These are phyloP conservation scores for Colletotrichum tofieldiae DNA, from an alignment of 2,329 filamentous ascomycete species.

Conservation along the genomic window DNA sequence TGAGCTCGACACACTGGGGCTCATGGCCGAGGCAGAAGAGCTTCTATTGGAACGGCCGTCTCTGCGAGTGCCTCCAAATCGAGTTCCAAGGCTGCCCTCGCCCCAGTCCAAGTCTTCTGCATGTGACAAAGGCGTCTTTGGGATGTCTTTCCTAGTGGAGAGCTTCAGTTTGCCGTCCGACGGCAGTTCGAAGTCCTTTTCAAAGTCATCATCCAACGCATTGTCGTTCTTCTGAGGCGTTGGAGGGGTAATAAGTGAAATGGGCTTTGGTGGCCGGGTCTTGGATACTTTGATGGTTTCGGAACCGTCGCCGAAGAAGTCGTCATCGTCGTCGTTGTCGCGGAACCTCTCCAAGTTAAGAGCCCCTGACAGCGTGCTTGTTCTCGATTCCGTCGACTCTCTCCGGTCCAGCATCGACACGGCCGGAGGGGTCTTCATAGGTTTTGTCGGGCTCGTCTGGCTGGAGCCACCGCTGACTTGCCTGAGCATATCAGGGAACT, in stretches of 20 bases:
- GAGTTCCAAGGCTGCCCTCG: conserved; percentile 92
- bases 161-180: conserved; percentile 77
- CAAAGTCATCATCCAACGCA: conserved; percentile 75
- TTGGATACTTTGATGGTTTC: conserved; percentile 80
- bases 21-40: conserved; percentile 90
- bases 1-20: conserved; percentile 92
- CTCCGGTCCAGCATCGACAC: conserved; percentile 48
- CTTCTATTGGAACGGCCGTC: conserved; percentile 86
- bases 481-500: conserved; percentile 78
- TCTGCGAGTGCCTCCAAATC: conserved; percentile 88
- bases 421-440: conserved; percentile 52
- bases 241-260: conserved; percentile 70
- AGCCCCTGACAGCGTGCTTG: conserved; percentile 59
- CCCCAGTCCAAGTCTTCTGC: conserved; percentile 92
- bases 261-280: conserved; percentile 65
- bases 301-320: conserved; percentile 74
- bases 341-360: conserved; percentile 76
- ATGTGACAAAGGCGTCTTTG: conserved; percentile 73
- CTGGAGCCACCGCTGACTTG: conserved; percentile 74
- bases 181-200: conserved; percentile 81
- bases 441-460: conserved; percentile 67
- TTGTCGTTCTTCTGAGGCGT: conserved; percentile 65
- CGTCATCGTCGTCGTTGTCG: conserved; percentile 73
- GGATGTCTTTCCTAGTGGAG: conserved; percentile 73
- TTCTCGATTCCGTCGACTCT: conserved; percentile 50